Conservation (phyloP, 208 protist species). For the Trypanosoma conorhini region DNA sequence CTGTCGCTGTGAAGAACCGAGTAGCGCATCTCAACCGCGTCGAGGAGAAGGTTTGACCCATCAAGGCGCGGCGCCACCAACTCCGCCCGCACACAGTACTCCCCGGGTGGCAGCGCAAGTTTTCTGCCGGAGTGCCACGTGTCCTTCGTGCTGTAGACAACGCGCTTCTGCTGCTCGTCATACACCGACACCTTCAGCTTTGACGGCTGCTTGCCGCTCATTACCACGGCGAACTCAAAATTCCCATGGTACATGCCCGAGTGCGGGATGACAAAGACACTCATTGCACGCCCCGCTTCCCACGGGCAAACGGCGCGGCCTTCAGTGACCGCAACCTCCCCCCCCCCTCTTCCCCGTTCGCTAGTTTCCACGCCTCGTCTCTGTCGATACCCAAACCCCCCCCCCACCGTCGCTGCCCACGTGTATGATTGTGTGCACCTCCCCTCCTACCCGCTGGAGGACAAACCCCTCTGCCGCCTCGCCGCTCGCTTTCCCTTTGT, state of each 20-base stretch:
- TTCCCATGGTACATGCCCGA: conserved; percentile 19
- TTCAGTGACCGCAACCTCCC: no score
- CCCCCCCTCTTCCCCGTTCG: no score
- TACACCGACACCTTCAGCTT: conserved; percentile 18
- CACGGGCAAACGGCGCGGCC: no score
- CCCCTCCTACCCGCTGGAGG: no score
- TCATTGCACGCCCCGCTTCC: no score
- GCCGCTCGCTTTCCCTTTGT: no score
- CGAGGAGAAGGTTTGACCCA: conserved; percentile 3
- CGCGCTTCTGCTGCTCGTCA: background rate
- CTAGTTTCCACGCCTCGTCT: no score
- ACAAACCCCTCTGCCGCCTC: no score
- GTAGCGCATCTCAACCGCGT: conserved; percentile 5
- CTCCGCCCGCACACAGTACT: conserved; percentile 14
- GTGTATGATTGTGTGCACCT: no score
- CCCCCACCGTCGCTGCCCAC: no score
- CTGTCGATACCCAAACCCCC: no score
- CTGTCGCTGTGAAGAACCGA: background rate
- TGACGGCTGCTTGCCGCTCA: background rate
- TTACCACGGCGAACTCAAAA: conserved; percentile 24
- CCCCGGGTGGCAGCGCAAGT: conserved; percentile 14
- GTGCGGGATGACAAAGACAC: conserved; percentile 12
- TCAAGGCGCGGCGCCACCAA: conserved; percentile 15
- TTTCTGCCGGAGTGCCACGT: conserved; percentile 17
- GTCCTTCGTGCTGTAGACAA: conserved; percentile 6